Evolutionary conservation across 2,329 filamentous ascomycete genomes (phyloP).

Genomic region (Fusarium sp.): DNA sequence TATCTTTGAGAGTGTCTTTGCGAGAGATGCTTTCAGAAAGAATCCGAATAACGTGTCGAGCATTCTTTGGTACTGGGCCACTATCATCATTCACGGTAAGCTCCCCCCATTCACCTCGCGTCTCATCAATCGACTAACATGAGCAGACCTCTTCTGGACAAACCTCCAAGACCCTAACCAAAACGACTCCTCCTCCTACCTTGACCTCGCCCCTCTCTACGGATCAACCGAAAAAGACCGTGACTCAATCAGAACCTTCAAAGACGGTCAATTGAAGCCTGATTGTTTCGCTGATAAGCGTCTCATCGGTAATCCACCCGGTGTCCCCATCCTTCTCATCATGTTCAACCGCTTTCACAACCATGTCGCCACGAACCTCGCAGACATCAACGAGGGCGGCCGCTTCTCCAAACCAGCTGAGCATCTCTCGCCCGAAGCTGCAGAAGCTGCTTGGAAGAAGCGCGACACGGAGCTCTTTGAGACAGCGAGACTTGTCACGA

Average conservation of each 20-base stretch:
- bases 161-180: constrained; percentile 68
- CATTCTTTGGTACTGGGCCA: constrained; percentile 78
- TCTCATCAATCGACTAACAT: neutral
- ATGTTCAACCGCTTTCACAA: constrained; percentile 93
- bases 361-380: constrained; percentile 80
- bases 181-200: constrained; percentile 76
- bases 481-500: constrained; percentile 78
- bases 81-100: constrained; percentile 75
- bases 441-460: constrained; percentile 68
- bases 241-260: constrained; percentile 73
- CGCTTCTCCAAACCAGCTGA: constrained; percentile 75
- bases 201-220: constrained; percentile 78
- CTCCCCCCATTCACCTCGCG: accelerated
- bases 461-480: constrained; percentile 84
- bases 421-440: constrained; percentile 60
- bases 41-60: constrained; percentile 80
- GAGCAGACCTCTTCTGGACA: constrained; percentile 74
- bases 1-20: constrained; percentile 73
- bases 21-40: constrained; percentile 58
- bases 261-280: constrained; percentile 76
- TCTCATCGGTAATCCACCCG: constrained; percentile 76
- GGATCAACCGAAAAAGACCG: constrained; percentile 75
- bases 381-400: constrained; percentile 84
- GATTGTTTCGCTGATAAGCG: constrained; percentile 79
- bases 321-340: constrained; percentile 75